These are phyloP conservation scores for Tuber aestivum DNA, from an alignment of 495 filamentous ascomycete species.

Conservation along the genomic window DNA sequence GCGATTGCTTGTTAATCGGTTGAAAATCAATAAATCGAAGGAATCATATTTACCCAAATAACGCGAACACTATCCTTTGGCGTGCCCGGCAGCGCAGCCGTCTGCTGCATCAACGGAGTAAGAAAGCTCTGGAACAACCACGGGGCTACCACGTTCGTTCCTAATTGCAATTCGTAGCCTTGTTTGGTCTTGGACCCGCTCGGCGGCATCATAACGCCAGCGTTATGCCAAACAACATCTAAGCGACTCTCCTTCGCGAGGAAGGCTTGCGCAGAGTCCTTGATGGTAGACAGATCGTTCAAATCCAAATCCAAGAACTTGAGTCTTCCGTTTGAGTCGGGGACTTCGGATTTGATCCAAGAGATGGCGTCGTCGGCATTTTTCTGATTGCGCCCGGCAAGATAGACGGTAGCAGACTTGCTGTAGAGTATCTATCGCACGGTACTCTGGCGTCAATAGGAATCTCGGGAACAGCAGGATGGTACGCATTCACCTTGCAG, in stretches of 20 bases:
- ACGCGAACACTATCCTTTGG: constrained; percentile 45
- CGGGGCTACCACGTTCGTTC: constrained; percentile 46
- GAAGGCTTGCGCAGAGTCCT: constrained; percentile 47
- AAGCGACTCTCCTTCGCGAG: constrained; percentile 45
- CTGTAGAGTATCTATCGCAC: constrained; percentile 46
- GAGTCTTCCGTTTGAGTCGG: constrained; percentile 40
- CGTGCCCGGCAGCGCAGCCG: constrained; percentile 43
- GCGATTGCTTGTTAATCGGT: constrained; percentile 16
- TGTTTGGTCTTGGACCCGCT: constrained; percentile 40
- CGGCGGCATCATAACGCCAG: constrained; percentile 47
- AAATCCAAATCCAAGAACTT: constrained; percentile 49
- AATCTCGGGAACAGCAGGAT: background rate
- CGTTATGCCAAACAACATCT: constrained; percentile 55
- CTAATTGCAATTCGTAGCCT: constrained; percentile 47
- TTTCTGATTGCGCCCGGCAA: constrained; percentile 45
- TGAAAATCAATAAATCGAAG: constrained; percentile 23
- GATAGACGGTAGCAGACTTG: constrained; percentile 45
- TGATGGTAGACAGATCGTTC: constrained; percentile 51
- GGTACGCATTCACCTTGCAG: constrained; percentile 22
- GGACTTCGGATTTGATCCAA: constrained; percentile 37
- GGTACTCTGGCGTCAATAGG: background rate
- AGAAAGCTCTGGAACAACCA: constrained; percentile 48
- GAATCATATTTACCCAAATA: constrained; percentile 43
- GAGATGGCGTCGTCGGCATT: constrained; percentile 45
- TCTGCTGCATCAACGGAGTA: constrained; percentile 41